Evolutionary conservation across 768 basidiomycete species (phyloP), one percentile per base, ranked within the genome.

Genomic region (Termitomyces sp.): DNA sequence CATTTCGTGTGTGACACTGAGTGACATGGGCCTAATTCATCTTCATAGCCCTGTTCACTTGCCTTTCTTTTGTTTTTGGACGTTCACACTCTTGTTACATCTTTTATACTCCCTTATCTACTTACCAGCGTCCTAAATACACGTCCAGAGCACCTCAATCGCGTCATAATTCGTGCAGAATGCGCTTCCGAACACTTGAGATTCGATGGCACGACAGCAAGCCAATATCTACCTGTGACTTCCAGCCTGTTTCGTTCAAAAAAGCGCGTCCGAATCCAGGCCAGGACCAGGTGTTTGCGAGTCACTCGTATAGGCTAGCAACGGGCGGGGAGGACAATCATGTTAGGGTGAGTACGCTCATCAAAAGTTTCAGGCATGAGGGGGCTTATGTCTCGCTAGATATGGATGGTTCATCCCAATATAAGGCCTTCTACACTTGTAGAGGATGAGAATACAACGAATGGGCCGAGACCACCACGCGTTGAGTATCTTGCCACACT

Each of bases 261-360:
- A 89, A 86, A 70, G 86, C 89, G 73, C 84, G 88, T 72, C 86
- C 88, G 16, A 64, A 64, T 20, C 64, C 63, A n/a, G 73, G 73
- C 2, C 73, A 76, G 50, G 78, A 78, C 50, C 79, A 84, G 58
- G 78, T 73, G 58, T 89, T 80, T 66, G 79, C 81, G 9, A 74
- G 77, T 18, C 88, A 92, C 73, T 72, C 84, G n/a, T 98, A 97
- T 75, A 82, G 89, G 61, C 76, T 99, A 18, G 97, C 94, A 0
- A 98, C 97, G 0, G 94, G 86, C 12, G 97, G 97, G 43, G 96
- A 96, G 66, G 97, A 99, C 66, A 97, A 94, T 64, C 89, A 95
- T 75, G 93, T 99, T 64, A 78, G 97, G 69, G 95, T 97, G 65
- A 72, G 95, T 85, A 15, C 45, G 42, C 38, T 42, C 35, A 25